A percentile compares a stretch with the other conserved stretches of the same genome.
Conservation (phyloP, 441 rosid genomes). For the Heliophila coronopifolia region DNA sequence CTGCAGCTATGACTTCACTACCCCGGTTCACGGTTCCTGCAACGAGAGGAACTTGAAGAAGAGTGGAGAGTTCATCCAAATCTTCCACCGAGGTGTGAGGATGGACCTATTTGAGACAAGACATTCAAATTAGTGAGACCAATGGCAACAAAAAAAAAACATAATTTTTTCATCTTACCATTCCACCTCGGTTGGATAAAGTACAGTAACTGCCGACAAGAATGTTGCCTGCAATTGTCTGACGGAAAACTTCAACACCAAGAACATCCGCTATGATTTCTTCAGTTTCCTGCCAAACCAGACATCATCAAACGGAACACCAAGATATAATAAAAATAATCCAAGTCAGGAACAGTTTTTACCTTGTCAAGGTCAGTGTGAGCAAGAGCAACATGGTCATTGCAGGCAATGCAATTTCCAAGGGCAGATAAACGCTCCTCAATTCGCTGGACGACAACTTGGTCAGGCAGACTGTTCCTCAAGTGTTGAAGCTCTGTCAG, state of each 20-base stretch:
- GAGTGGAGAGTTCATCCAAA: slow-evolving; percentile 63
- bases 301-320: background rate
- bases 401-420: slow-evolving; percentile 75
- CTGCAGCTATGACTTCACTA: slow-evolving; percentile 64
- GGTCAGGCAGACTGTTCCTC: slow-evolving; percentile 74
- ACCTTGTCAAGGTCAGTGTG: slow-evolving; percentile 80
- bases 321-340: background rate
- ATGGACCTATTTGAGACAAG: slow-evolving; percentile 44
- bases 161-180: slow-evolving; percentile 41
- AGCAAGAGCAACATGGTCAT: slow-evolving; percentile 71
- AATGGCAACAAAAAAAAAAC: too few relatives aligned
- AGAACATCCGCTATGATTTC: slow-evolving; percentile 73
- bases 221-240: slow-evolving; percentile 65
- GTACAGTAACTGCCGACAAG: slow-evolving; percentile 73
- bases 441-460: slow-evolving; percentile 63
- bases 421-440: slow-evolving; percentile 76
- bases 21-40: slow-evolving; percentile 87
- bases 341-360: too few relatives aligned
- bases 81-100: slow-evolving; percentile 68
- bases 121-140: background rate
- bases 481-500: slow-evolving; percentile 66
- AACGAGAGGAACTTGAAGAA: slow-evolving; percentile 68
- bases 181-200: slow-evolving; percentile 62
- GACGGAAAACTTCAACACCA: slow-evolving; percentile 64
- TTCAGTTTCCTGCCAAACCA: slow-evolving; percentile 42